phyloP scores from a whole-genome alignment of 805 yeast genomes.

The Wickerhamomyces queroliae region DNA sequence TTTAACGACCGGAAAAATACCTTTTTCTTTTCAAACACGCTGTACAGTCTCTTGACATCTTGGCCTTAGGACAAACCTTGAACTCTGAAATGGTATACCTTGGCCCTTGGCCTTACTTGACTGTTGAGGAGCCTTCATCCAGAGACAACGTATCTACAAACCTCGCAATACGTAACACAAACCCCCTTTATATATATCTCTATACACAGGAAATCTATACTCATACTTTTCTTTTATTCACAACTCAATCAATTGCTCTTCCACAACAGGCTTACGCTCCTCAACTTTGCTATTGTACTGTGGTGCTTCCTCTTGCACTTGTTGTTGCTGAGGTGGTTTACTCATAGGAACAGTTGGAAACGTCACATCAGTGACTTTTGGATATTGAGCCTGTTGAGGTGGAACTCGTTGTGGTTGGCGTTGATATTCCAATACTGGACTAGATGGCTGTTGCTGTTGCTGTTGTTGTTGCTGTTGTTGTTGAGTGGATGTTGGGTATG shows the following conservation, averaged over 20 bases:
- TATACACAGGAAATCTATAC: too few species aligned
- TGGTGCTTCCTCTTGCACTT: constrained; percentile 2
- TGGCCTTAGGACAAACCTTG: too few species aligned
- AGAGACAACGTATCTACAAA: too few species aligned
- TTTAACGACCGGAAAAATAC: too few species aligned
- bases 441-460: constrained; percentile 5
- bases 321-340: constrained; percentile 13
- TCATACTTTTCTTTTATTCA: constrained; percentile 3
- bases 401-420: neutral
- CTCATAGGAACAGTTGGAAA: constrained; percentile 36
- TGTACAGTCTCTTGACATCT: too few species aligned
- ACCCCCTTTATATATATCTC: too few species aligned
- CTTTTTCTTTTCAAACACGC: too few species aligned
- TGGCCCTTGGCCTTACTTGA: too few species aligned
- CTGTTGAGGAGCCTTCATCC: too few species aligned
- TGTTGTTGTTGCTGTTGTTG: constrained; percentile 7
- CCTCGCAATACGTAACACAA: too few species aligned
- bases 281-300: too few species aligned
- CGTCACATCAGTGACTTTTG: constrained; percentile 29
- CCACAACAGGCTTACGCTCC: constrained; percentile 1
- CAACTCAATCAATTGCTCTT: constrained; percentile 19
- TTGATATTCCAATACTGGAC: constrained; percentile 2
- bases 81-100: too few species aligned
- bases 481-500: constrained; percentile 8
- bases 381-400: constrained; percentile 1